These are phyloP conservation scores for Ceratorhiza oryzae-sativae DNA, from an alignment of 1,284 basidiomycete genomes.

Conservation along the genomic window DNA sequence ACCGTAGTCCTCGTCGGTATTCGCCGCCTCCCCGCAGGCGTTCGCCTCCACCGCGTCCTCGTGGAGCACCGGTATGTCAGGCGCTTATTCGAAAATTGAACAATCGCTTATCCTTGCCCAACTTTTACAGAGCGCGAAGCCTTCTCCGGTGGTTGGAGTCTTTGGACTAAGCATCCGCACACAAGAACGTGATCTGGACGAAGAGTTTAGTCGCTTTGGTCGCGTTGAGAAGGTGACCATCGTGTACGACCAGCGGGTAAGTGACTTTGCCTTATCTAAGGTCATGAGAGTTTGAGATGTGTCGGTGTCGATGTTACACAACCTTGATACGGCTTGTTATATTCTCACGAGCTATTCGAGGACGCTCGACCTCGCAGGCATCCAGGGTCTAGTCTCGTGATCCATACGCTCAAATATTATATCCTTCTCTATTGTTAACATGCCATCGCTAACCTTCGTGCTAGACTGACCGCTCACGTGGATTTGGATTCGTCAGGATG, in stretches of 20 bases:
- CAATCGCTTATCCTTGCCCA: slow-evolving; percentile 51
- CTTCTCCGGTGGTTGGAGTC: slow-evolving; percentile 90
- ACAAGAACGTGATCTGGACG: slow-evolving; percentile 90
- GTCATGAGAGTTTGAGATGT: not conserved
- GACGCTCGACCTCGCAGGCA: not conserved
- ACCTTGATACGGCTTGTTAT: not conserved
- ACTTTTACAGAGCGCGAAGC: slow-evolving; percentile 75
- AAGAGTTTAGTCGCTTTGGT: slow-evolving; percentile 90
- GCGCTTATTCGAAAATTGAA: slow-evolving; percentile 13
- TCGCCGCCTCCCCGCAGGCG: slow-evolving; percentile 57
- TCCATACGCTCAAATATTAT: too few species aligned
- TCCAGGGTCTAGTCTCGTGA: slow-evolving; percentile 37
- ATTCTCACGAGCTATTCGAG: not conserved
- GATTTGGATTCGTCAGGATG: slow-evolving; percentile 98
- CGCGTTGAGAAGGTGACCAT: slow-evolving; percentile 95
- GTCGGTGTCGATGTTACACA: not conserved
- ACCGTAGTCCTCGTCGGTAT: slow-evolving; percentile 59
- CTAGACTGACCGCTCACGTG: slow-evolving; percentile 90
- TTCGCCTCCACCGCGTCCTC: slow-evolving; percentile 56
- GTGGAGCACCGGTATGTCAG: slow-evolving; percentile 26
- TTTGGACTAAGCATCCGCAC: slow-evolving; percentile 97
- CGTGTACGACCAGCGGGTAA: slow-evolving; percentile 97
- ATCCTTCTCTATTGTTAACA: too few species aligned
- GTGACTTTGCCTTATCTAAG: slow-evolving; percentile 49
- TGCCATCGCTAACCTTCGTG: slow-evolving; percentile 24